These are phyloP conservation scores for Cryptosporidium viatorum DNA, from an alignment of 169 alveolate species.

Conservation along the genomic window DNA sequence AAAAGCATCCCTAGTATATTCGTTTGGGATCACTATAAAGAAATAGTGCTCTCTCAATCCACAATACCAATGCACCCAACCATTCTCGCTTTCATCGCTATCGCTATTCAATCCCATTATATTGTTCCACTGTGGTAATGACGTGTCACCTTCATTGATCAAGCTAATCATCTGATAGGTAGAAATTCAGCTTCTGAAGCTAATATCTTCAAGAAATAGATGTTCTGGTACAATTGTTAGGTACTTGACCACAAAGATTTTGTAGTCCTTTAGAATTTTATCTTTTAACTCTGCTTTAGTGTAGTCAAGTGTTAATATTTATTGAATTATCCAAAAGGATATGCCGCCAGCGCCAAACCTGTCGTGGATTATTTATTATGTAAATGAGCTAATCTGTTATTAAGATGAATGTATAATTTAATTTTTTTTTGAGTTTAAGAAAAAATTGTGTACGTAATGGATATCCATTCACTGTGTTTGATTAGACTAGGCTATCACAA, in stretches of 20 bases:
- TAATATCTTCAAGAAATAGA: not conserved
- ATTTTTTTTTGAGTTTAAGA: not conserved
- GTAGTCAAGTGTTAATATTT: not conserved
- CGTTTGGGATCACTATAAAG: slow-evolving; percentile 72
- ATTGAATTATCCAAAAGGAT: not conserved
- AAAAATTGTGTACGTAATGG: too few relatives aligned
- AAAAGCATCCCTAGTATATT: slow-evolving; percentile 79
- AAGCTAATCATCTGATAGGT: slow-evolving; percentile 49
- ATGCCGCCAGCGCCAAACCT: slow-evolving; percentile 16
- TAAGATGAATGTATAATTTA: not conserved
- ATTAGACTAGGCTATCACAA: not conserved
- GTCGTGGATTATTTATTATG: slow-evolving; percentile 13
- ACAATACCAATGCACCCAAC: slow-evolving; percentile 77
- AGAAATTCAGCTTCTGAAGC: not conserved
- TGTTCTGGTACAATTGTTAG: not conserved
- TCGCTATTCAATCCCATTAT: slow-evolving; percentile 64
- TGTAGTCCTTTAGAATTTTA: not conserved
- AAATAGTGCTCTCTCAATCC: slow-evolving; percentile 74
- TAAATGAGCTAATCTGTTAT: not conserved
- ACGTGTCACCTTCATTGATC: slow-evolving; percentile 61
- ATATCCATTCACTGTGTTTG: too few relatives aligned
- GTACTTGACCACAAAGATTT: not conserved
- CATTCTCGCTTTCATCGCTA: slow-evolving; percentile 67
- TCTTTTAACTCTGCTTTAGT: not conserved
- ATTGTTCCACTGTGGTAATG: slow-evolving; percentile 53